A percentile compares a stretch with the other conserved stretches of the same genome.
These are phyloP conservation scores for Termitomyces sp. DNA, from an alignment of 1,284 basidiomycete genomes.

Conservation along the genomic window DNA sequence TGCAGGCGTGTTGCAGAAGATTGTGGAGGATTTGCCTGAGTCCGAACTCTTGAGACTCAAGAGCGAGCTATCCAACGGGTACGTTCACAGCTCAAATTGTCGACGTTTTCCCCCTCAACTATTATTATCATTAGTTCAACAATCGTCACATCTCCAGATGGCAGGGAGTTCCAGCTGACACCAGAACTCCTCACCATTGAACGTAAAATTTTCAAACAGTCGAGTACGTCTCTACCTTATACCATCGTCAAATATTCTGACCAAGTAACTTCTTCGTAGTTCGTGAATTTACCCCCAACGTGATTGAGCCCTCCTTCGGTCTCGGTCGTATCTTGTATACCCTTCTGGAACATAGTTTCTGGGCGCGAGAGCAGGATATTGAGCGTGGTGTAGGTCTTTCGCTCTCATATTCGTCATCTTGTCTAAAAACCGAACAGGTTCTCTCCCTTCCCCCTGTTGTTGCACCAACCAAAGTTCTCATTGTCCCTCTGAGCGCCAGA, in stretches of 20 bases:
- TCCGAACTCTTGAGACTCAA: conserved; percentile 66
- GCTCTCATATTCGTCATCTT: conserved; percentile 16
- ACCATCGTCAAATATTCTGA: not conserved
- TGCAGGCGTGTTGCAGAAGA: conserved; percentile 66
- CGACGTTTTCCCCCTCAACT: conserved; percentile 13
- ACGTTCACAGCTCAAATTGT: conserved; percentile 26
- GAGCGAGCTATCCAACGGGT: conserved; percentile 75
- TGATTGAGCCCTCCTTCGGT: conserved; percentile 98
- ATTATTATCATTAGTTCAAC: conserved; percentile 35
- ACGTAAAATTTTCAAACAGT: conserved; percentile 86
- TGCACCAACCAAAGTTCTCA: conserved; percentile 95
- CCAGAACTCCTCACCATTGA: conserved; percentile 78
- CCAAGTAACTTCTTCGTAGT: conserved; percentile 42
- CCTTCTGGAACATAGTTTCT: conserved; percentile 94
- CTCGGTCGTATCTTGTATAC: conserved; percentile 95
- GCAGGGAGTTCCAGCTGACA: conserved; percentile 69
- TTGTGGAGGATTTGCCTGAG: conserved; percentile 69
- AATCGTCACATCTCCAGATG: conserved; percentile 51
- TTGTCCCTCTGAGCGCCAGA: conserved; percentile 91
- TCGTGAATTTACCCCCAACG: conserved; percentile 94
- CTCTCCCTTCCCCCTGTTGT: conserved; percentile 86
- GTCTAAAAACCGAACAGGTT: conserved; percentile 46
- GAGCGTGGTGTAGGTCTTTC: conserved; percentile 70
- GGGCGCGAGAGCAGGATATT: conserved; percentile 88
- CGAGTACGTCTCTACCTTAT: conserved; percentile 48